Conservation (phyloP, 83 land plant species). For the Diphasiastrum complanatum region DNA sequence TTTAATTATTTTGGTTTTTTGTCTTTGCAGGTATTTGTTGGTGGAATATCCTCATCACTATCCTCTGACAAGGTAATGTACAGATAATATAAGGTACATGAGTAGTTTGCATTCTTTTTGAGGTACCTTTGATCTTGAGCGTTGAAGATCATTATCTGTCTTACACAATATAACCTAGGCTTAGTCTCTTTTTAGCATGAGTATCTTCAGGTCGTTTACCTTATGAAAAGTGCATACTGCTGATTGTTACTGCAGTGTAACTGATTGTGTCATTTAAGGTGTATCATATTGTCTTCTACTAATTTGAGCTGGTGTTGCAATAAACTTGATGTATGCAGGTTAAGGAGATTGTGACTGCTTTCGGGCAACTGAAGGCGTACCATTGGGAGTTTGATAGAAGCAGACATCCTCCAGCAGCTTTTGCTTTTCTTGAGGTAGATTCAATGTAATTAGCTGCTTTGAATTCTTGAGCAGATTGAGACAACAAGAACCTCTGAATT, state of each 20-base stretch:
- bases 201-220: background rate
- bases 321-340: slow-evolving; percentile 38
- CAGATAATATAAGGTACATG: background rate
- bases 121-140: background rate
- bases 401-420: slow-evolving; percentile 30
- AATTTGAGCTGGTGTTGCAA: background rate
- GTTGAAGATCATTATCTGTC: background rate
- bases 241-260: background rate
- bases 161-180: background rate
- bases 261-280: background rate
- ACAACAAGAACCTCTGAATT: too few relatives aligned
- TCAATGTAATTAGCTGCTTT: background rate
- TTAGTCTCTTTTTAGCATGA: background rate
- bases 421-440: slow-evolving; percentile 80
- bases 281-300: too few relatives aligned
- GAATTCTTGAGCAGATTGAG: too few relatives aligned
- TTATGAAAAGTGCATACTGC: background rate
- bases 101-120: background rate
- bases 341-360: slow-evolving; percentile 68
- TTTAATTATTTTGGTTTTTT: too few relatives aligned
- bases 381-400: slow-evolving; percentile 44
- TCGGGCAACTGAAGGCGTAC: slow-evolving; percentile 81
- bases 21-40: slow-evolving; percentile 68
- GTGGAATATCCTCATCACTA: slow-evolving; percentile 65
- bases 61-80: slow-evolving; percentile 63